A percentile compares a stretch with the other conserved stretches of the same genome.
Evolutionary conservation across 1,284 basidiomycete genomes (phyloP).

Genomic region (Mrakiaceae sp.): DNA sequence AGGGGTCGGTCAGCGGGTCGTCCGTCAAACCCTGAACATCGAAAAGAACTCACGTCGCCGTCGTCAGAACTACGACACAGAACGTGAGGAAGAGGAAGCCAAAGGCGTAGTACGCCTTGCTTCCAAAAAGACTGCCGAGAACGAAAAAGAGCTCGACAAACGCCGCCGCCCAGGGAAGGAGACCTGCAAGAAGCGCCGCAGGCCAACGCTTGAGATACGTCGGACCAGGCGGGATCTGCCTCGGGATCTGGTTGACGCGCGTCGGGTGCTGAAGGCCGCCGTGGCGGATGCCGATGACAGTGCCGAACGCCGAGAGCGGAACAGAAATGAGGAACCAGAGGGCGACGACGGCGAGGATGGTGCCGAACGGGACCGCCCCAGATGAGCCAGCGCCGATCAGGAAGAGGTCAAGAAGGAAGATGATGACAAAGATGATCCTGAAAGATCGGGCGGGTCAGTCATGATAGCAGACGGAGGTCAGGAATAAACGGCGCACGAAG

Average conservation of each 20-base stretch:
- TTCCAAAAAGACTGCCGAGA: conserved; percentile 84
- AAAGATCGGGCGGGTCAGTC: conserved; percentile 15
- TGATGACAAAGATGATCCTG: conserved; percentile 64
- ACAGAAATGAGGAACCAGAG: conserved; percentile 96
- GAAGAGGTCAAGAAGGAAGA: conserved; percentile 79
- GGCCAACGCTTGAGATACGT: conserved; percentile 70
- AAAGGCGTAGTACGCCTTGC: conserved; percentile 78
- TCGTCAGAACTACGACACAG: conserved; percentile 69
- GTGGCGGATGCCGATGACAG: conserved; percentile 66
- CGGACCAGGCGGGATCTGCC: conserved; percentile 76
- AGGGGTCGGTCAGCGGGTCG: background rate
- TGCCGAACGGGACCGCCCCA: conserved; percentile 91
- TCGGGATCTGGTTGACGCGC: conserved; percentile 81
- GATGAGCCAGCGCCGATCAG: conserved; percentile 76
- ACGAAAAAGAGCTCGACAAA: conserved; percentile 95
- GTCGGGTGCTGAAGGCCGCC: conserved; percentile 75
- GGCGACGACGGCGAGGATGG: conserved; percentile 74
- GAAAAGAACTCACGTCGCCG: conserved; percentile 41
- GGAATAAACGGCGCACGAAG: background rate
- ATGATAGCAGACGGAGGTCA: background rate
- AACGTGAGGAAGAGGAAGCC: conserved; percentile 89
- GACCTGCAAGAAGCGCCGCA: conserved; percentile 70
- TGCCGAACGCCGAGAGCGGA: conserved; percentile 48
- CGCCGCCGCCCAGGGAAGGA: conserved; percentile 88
- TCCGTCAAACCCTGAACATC: background rate